Evolutionary conservation across 768 basidiomycete genomes (phyloP), one percentile per base, ranked within the genome.

Genomic region (Lentinula lateritia): DNA sequence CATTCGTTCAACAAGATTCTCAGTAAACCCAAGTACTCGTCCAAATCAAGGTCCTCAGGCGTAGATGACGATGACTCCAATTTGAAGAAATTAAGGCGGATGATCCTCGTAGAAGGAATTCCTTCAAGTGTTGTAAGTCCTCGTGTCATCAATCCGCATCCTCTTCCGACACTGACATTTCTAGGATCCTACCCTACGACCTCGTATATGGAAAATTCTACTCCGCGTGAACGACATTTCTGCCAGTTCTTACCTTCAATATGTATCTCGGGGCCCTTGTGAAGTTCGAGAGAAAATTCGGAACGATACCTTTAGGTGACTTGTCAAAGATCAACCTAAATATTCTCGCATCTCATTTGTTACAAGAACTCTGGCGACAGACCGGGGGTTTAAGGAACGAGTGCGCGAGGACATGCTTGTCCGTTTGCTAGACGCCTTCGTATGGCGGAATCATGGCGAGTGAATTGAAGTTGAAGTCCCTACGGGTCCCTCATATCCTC

Each of bases 381-480:
- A 99, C 73, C 86, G 89, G 67, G 93, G 92, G n/a, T 98, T 99
- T 78, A 97, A 96, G 73, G 93, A 95, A 69, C 89, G 92, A 60
- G 97, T 99, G 13, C 87, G 91, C 35, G 96, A 98, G 75, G 95
- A 96, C 67, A 95, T 95, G 93, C 84, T 98, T 23, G 90, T 98
- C 63, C 87, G 97, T 46, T 75, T 98, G n/a, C 76, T 99, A 45
- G 97, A 99, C 70, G 97, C 96, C 1, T 99, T 98, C 73, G 95
- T 98, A 3, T 99, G 96, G 97, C 81, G 92, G 65, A 95, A 89
- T 74, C 83, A 92, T 64, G 93, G 94, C 93, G 66, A 39, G 70
- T 50, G 48, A 13, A 52, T 36, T 34, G n/a, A 32, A 18, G 38
- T 18, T 45, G 28, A 12, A 41, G 7, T 5, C 28, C 32, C 10